phyloP scores from a whole-genome alignment of 352 stramenopile genomes.

The Saprolegnia diclina region DNA sequence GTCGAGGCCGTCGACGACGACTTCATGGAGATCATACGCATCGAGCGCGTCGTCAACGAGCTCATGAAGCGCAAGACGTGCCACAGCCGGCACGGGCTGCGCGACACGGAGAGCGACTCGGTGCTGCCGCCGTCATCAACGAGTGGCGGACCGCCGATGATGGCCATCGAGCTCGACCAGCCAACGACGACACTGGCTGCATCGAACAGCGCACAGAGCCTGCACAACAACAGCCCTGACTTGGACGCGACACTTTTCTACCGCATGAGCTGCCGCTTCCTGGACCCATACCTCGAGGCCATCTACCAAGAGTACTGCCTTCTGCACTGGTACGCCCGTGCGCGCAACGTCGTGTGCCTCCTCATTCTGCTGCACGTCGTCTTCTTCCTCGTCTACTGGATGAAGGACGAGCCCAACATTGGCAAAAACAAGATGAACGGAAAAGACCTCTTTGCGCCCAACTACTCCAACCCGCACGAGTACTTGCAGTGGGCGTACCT shows the following conservation, averaged over 20 bases:
- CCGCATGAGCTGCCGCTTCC: constrained; percentile 38
- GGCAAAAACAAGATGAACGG: constrained; percentile 32
- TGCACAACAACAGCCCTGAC: constrained; percentile 1
- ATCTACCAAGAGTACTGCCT: constrained; percentile 84
- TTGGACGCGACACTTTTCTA: constrained; percentile 26
- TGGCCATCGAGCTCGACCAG: background rate
- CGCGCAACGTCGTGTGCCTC: constrained; percentile 62
- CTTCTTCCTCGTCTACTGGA: constrained; percentile 58
- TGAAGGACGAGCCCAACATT: constrained; percentile 34
- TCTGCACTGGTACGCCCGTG: constrained; percentile 72
- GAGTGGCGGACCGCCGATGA: background rate
- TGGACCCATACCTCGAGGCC: constrained; percentile 62
- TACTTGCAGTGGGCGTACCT: constrained; percentile 73
- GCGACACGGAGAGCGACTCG: background rate
- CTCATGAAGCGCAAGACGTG: constrained; percentile 23
- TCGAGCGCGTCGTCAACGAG: constrained; percentile 17
- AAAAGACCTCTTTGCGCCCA: constrained; percentile 67
- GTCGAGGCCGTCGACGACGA: constrained; percentile 10
- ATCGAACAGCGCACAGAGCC: background rate
- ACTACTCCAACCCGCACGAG: constrained; percentile 36
- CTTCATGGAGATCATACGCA: constrained; percentile 11
- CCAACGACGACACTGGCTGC: background rate
- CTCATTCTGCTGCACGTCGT: constrained; percentile 69
- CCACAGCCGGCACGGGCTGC: background rate
- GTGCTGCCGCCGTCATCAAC: background rate